These are phyloP conservation scores for Sclerotinia nivalis DNA, from an alignment of 2,329 filamentous ascomycete species.

Conservation along the genomic window DNA sequence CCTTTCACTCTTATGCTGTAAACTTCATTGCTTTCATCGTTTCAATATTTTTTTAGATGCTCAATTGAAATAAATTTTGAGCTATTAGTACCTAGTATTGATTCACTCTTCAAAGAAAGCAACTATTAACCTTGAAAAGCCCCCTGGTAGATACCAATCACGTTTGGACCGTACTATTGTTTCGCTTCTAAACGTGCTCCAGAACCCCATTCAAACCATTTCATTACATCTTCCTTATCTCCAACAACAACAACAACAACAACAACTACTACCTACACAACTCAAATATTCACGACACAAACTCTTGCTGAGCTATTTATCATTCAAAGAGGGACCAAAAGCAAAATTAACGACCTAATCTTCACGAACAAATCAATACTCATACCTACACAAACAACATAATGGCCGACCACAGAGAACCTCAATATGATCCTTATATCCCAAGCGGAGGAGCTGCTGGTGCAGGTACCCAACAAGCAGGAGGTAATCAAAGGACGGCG, in stretches of 20 bases:
- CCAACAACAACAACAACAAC: neutral
- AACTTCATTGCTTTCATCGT: neutral
- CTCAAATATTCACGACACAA: neutral
- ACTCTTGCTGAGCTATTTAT: constrained; percentile 2
- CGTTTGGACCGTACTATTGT: constrained; percentile 22
- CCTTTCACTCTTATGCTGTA: neutral
- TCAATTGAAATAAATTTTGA: neutral
- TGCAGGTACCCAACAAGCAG: constrained; percentile 43
- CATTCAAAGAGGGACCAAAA: neutral
- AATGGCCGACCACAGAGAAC: constrained; percentile 38
- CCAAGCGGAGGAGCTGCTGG: constrained; percentile 34
- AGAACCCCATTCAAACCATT: constrained; percentile 7
- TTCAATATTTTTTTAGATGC: neutral
- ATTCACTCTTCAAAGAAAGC: constrained; percentile 12
- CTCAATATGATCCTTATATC: constrained; percentile 42
- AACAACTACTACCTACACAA: neutral
- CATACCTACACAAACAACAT: constrained; percentile 24
- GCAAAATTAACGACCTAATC: neutral
- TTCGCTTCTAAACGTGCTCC: constrained; percentile 22
- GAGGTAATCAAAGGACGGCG: constrained; percentile 62
- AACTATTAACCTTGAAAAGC: constrained; percentile 10
- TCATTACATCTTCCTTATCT: constrained; percentile 11
- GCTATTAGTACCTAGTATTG: neutral
- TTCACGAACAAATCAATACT: constrained; percentile 3
- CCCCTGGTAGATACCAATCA: constrained; percentile 21